A percentile compares a stretch with the other conserved stretches of the same genome.
These are phyloP conservation scores for Vitis rupestris DNA, from an alignment of 164 flowering plant genomes.

Conservation along the genomic window DNA sequence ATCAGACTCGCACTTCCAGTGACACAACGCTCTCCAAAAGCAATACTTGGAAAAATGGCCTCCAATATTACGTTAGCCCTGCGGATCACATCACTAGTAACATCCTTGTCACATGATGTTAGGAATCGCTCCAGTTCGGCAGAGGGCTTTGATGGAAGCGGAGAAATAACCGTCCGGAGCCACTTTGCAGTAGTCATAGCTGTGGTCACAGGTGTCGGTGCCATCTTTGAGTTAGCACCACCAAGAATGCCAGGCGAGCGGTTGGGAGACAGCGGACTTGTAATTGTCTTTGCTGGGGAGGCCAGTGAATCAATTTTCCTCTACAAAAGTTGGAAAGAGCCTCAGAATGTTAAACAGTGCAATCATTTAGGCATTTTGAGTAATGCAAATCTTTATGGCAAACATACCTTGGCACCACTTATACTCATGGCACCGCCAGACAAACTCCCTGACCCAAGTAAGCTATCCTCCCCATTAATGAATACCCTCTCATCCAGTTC, in stretches of 20 bases:
- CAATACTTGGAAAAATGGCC: constrained; percentile 86
- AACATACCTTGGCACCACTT: constrained; percentile 68
- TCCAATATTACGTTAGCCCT: constrained; percentile 86
- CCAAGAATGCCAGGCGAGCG: constrained; percentile 54
- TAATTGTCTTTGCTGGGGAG: constrained; percentile 75
- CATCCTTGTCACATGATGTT: constrained; percentile 74
- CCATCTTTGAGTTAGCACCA: constrained; percentile 45
- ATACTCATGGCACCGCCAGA: constrained; percentile 70
- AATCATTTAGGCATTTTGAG: neutral
- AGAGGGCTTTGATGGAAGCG: constrained; percentile 87
- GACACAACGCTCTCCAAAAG: constrained; percentile 56
- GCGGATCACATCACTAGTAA: constrained; percentile 64
- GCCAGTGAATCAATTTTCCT: constrained; percentile 65
- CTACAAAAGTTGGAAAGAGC: constrained; percentile 31
- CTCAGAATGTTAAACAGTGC: neutral
- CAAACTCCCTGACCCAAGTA: constrained; percentile 78
- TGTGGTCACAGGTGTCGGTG: constrained; percentile 89
- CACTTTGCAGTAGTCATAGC: constrained; percentile 99
- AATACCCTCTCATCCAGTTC: constrained; percentile 90
- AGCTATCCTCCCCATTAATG: constrained; percentile 74
- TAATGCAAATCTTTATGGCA: neutral
- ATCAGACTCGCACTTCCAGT: constrained; percentile 63
- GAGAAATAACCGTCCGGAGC: constrained; percentile 85
- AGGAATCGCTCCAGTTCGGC: constrained; percentile 63
- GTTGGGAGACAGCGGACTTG: constrained; percentile 72